phyloP scores from a whole-genome alignment of 805 yeast species.

The Metschnikowia dekortorum region DNA sequence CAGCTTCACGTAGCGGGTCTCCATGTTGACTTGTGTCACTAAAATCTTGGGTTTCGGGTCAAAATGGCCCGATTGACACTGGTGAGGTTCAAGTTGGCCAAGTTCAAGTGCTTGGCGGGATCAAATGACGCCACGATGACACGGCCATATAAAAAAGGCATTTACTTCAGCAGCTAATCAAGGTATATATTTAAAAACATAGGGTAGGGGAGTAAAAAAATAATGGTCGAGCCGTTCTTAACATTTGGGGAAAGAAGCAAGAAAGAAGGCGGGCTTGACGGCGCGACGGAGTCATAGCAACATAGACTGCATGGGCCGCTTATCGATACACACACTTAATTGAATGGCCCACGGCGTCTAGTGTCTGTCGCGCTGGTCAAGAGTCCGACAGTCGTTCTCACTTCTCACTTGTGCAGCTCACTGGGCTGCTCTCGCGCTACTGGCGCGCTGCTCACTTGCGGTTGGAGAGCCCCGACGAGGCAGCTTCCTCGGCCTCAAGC shows the following conservation, averaged over 20 bases:
- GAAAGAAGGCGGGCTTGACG: background rate
- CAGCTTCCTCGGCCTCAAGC: conserved; percentile 10
- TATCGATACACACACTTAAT: conserved; percentile 10
- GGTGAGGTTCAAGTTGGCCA: too few relatives aligned
- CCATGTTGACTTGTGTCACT: too few relatives aligned
- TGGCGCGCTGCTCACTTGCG: background rate
- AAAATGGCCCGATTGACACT: too few relatives aligned
- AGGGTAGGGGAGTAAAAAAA: conserved; percentile 7
- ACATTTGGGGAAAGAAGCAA: conserved; percentile 5
- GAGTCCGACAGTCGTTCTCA: background rate
- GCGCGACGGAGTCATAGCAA: background rate
- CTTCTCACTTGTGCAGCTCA: too few relatives aligned
- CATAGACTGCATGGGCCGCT: background rate
- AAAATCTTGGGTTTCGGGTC: too few relatives aligned
- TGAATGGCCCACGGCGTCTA: conserved; percentile 3
- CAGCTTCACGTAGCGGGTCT: too few relatives aligned
- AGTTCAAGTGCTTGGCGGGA: too few relatives aligned
- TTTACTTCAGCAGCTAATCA: background rate
- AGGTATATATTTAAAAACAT: conserved; percentile 5
- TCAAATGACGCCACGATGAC: too few relatives aligned
- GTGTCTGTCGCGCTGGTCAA: background rate
- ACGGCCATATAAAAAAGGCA: too few relatives aligned
- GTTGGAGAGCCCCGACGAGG: conserved; percentile 3
- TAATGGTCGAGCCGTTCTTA: conserved; percentile 18
- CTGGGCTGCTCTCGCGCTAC: too few relatives aligned